Evolutionary conservation across 352 stramenopile genomes (phyloP), one percentile per base, ranked within the genome.

Genomic region (Thalassiosira hispida): DNA sequence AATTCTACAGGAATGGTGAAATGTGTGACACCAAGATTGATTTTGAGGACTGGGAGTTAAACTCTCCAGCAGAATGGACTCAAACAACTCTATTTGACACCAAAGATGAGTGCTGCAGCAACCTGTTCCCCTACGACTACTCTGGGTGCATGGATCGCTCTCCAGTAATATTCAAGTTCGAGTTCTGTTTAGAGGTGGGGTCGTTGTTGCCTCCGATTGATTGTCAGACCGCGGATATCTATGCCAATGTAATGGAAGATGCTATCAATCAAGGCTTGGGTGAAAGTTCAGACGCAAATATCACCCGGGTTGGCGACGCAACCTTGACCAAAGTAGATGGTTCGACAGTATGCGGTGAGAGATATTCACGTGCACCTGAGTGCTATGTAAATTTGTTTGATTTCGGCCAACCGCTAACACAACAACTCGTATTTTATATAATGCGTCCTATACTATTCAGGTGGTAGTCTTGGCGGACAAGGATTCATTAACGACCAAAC

Each of bases 121-220:
- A 85, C 64, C 22, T 57, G 16, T 79, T 85, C 31, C 81, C 70
- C 70, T 77, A 59, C 46, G 77, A 85, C 51, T 77, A 61, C 31
- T 59, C 80, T 71, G 71, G 70, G n/a, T 85, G 77, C 44, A 66
- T 85, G n/a, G 23, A 16, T 25, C 64, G 60, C 53, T 69, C 40
- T 51, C 71, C 77, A 35, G 53, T 81, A 18, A 81, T 70, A 35
- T 85, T 81, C 65, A 85, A 85, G 40, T 85, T 81, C 56, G 70
- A 80, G n/a, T 85, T 85, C 38, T 85, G 77, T 49, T 59, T 85
- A 12, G 71, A 85, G 27, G 42, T 85, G 64, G 65, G 27, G 67
- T 85, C 7, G 51, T 71, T 40, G 57, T 67, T 33, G 70, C 77
- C 33, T 40, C 46, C 27, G n/a, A n/a, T n/a, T n/a, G 77, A 85